Evolutionary conservation across 805 yeast genomes (phyloP).

Genomic region (Debaryomyces hansenii): DNA sequence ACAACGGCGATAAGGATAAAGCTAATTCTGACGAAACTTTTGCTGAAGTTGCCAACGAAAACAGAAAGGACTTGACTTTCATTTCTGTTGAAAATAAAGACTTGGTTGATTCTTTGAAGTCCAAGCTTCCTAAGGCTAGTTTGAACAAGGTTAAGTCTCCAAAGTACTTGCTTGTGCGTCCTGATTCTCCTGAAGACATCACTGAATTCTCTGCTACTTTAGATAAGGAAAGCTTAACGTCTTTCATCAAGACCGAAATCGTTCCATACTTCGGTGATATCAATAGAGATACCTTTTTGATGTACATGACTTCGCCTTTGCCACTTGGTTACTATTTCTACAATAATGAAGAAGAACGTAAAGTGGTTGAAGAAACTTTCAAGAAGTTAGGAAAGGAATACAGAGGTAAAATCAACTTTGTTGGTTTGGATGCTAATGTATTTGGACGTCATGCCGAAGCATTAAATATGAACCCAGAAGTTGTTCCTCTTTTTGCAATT

Average conservation of each 20-base stretch:
- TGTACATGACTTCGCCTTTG: slow-evolving; percentile 66
- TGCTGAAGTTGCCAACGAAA: slow-evolving; percentile 56
- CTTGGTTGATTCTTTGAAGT: slow-evolving; percentile 39
- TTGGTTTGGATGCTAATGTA: slow-evolving; percentile 77
- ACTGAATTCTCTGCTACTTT: slow-evolving; percentile 45
- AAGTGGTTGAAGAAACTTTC: slow-evolving; percentile 51
- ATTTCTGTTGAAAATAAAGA: slow-evolving; percentile 40
- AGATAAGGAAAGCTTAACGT: slow-evolving; percentile 34
- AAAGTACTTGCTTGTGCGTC: slow-evolving; percentile 48
- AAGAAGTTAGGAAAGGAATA: slow-evolving; percentile 66
- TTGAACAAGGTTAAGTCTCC: slow-evolving; percentile 30
- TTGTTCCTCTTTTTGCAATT: slow-evolving; percentile 83
- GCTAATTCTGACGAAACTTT: slow-evolving; percentile 52
- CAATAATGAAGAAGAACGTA: slow-evolving; percentile 65
- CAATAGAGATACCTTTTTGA: slow-evolving; percentile 71
- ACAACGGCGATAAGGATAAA: slow-evolving; percentile 26
- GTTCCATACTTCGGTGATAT: slow-evolving; percentile 88
- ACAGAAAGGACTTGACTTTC: slow-evolving; percentile 67
- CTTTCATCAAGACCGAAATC: slow-evolving; percentile 59
- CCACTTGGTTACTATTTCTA: slow-evolving; percentile 92
- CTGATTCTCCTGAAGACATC: slow-evolving; percentile 41
- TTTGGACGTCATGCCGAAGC: slow-evolving; percentile 86
- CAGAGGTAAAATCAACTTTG: slow-evolving; percentile 83
- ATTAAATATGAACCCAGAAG: slow-evolving; percentile 78
- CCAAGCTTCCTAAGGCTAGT: slow-evolving; percentile 25